These are phyloP conservation scores for Anthracocystis walkeri DNA, from an alignment of 1,284 basidiomycete genomes.

Conservation along the genomic window DNA sequence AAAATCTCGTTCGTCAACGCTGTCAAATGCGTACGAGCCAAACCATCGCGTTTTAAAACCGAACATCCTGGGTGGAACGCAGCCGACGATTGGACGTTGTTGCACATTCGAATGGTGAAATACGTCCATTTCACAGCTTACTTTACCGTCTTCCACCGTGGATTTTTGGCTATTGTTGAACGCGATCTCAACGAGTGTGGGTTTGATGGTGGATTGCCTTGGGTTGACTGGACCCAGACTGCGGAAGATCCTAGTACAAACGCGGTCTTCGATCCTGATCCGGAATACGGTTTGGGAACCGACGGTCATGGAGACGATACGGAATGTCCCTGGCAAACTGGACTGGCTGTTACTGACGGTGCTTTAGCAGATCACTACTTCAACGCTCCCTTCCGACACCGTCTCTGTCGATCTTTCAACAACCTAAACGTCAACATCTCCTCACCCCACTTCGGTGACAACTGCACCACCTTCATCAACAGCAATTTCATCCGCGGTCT, in stretches of 20 bases:
- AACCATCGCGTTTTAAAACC: slow-evolving; percentile 34
- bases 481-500: slow-evolving; percentile 21
- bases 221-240: slow-evolving; percentile 42
- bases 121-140: slow-evolving; percentile 49
- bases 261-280: slow-evolving; percentile 17
- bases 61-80: slow-evolving; percentile 16
- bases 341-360: slow-evolving; percentile 27
- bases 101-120: slow-evolving; percentile 43
- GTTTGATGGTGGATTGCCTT: slow-evolving; percentile 21
- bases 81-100: slow-evolving; percentile 36
- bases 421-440: slow-evolving; percentile 24
- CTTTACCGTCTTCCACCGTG: slow-evolving; percentile 38
- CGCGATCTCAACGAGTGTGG: slow-evolving; percentile 39
- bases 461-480: slow-evolving; percentile 38
- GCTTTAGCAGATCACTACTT: slow-evolving; percentile 24
- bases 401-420: slow-evolving; percentile 44
- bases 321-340: slow-evolving; percentile 22
- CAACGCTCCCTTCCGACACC: slow-evolving; percentile 38
- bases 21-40: slow-evolving; percentile 31
- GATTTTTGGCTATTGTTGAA: slow-evolving; percentile 23
- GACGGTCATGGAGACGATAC: slow-evolving; percentile 20
- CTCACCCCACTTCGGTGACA: slow-evolving; percentile 25
- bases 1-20: slow-evolving; percentile 25
- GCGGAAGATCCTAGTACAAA: slow-evolving; percentile 14
- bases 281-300: slow-evolving; percentile 23